A percentile compares a stretch with the other conserved stretches of the same genome.
Conservation (phyloP, 257 asterid genomes). For the Echites panduratus region DNA sequence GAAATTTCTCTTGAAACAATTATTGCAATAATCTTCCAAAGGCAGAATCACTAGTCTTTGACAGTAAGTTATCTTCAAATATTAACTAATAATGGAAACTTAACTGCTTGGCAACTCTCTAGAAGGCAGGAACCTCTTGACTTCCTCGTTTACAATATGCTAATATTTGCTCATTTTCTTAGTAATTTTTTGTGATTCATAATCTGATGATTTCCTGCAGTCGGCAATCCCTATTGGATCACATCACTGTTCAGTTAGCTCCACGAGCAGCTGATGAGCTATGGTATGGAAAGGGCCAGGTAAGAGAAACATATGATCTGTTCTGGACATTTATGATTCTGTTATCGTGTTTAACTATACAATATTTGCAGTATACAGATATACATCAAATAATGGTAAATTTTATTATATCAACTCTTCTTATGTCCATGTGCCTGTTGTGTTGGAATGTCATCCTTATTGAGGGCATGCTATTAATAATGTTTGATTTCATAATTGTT, state of each 20-base stretch:
- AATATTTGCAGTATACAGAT: not conserved
- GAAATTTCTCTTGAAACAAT: not conserved
- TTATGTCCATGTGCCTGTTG: not conserved
- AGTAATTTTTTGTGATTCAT: not conserved
- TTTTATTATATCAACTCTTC: not conserved
- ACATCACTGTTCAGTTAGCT: conserved; percentile 87
- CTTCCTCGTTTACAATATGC: not conserved
- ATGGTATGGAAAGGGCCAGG: conserved; percentile 80
- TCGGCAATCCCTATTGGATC: conserved; percentile 93
- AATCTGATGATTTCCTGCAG: conserved; percentile 35
- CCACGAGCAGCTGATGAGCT: conserved; percentile 99
- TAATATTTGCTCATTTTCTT: not conserved
- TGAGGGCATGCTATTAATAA: not conserved
- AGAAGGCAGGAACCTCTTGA: not conserved
- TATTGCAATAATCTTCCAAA: not conserved
- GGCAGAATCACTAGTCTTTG: not conserved
- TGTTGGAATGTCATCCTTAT: not conserved
- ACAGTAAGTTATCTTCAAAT: not conserved
- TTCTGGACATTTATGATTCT: conserved; percentile 1
- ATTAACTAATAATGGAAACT: not conserved
- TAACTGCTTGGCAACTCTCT: not conserved
- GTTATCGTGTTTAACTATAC: not conserved
- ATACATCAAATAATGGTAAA: not conserved
- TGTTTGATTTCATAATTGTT: not conserved
- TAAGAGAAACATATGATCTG: conserved; percentile 23